phyloP scores from a whole-genome alignment of 108 stramenopile species.

The Pseudonitzschia multiseries region DNA sequence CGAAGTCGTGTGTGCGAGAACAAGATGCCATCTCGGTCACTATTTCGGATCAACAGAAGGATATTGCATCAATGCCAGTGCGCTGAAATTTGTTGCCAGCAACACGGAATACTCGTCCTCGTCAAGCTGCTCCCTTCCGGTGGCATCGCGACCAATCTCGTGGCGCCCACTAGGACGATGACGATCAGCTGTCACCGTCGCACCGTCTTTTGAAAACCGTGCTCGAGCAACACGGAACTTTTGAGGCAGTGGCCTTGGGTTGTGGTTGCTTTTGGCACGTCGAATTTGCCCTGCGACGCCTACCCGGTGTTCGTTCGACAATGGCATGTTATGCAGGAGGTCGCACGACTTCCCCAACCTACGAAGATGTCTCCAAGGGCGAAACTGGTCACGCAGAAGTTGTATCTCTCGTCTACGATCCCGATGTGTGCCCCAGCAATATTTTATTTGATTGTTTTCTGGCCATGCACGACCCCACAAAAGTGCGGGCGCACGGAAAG shows the following conservation, averaged over 20 bases:
- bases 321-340: constrained; percentile 58
- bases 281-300: constrained; percentile 40
- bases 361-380: constrained; percentile 45
- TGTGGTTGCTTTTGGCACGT: constrained; percentile 41
- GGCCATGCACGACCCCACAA: constrained; percentile 36
- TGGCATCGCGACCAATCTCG: not conserved
- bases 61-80: constrained; percentile 40
- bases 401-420: constrained; percentile 50
- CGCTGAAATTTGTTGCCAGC: constrained; percentile 17
- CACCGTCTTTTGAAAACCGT: constrained; percentile 6
- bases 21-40: constrained; percentile 29
- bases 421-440: constrained; percentile 18
- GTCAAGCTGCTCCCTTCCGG: not conserved
- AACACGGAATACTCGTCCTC: not conserved
- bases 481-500: constrained; percentile 20
- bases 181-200: not conserved
- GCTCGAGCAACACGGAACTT: constrained; percentile 2
- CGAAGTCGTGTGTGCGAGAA: constrained; percentile 30
- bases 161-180: not conserved
- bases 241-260: constrained; percentile 15
- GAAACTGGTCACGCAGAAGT: constrained; percentile 62
- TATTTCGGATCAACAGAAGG: constrained; percentile 35
- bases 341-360: constrained; percentile 33
- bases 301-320: constrained; percentile 36
- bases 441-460: constrained; percentile 26